Evolutionary conservation across 176 grass and related monocot species (phyloP).

Genomic region (Paspalum vaginatum): DNA sequence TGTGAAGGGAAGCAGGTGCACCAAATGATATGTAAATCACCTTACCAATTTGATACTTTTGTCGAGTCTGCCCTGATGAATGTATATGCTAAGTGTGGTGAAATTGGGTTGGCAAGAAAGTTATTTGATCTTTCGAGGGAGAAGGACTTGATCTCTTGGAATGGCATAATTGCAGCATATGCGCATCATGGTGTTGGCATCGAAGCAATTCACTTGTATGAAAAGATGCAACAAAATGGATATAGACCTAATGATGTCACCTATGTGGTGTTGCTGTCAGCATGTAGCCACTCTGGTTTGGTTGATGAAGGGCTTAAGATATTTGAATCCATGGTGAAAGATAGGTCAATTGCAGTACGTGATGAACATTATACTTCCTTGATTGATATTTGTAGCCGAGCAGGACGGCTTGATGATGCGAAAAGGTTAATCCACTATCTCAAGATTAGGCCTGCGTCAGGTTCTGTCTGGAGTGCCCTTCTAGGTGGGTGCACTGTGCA

Average conservation of each 20-base stretch:
- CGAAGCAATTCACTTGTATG: slow-evolving; percentile 63
- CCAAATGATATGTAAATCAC: slow-evolving; percentile 77
- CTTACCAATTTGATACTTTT: slow-evolving; percentile 64
- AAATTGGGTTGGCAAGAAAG: slow-evolving; percentile 64
- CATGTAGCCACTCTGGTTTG: slow-evolving; percentile 80
- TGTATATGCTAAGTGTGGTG: slow-evolving; percentile 77
- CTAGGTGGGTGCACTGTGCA: slow-evolving; percentile 73
- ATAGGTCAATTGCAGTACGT: slow-evolving; percentile 56
- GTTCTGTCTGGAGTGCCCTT: slow-evolving; percentile 69
- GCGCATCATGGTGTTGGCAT: slow-evolving; percentile 65
- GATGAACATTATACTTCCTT: slow-evolving; percentile 82
- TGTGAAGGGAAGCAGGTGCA: slow-evolving; percentile 73
- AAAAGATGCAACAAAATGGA: slow-evolving; percentile 65
- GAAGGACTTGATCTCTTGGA: slow-evolving; percentile 80
- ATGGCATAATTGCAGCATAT: slow-evolving; percentile 77
- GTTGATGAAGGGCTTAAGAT: slow-evolving; percentile 71
- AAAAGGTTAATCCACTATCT: slow-evolving; percentile 67
- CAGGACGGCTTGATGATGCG: slow-evolving; percentile 63
- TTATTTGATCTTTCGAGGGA: slow-evolving; percentile 63
- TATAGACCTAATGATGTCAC: slow-evolving; percentile 79
- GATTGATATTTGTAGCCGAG: slow-evolving; percentile 79
- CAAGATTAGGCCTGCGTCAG: slow-evolving; percentile 53
- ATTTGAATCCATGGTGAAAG: slow-evolving; percentile 64
- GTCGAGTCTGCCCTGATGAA: slow-evolving; percentile 60
- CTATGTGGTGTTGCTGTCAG: slow-evolving; percentile 79